Evolutionary conservation across 768 basidiomycete genomes (phyloP).

Genomic region (Mrakia blollopis): DNA sequence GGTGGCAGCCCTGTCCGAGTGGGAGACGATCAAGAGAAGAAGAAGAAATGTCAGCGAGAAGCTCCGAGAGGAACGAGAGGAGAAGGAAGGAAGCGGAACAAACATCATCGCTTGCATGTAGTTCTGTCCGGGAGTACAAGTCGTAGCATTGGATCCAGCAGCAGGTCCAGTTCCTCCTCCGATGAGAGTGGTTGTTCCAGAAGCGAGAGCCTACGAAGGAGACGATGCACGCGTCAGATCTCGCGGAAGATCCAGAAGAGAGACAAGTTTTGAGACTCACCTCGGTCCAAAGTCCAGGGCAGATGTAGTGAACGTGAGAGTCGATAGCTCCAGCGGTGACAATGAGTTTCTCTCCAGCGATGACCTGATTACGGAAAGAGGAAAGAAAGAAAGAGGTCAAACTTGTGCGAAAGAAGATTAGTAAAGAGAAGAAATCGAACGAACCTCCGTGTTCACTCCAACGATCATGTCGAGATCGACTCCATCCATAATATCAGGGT

Average conservation of each 20-base stretch:
- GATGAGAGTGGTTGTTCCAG: constrained; percentile 85
- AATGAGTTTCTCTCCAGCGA: constrained; percentile 92
- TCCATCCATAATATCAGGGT: constrained; percentile 83
- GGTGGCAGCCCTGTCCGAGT: constrained; percentile 57
- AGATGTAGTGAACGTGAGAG: constrained; percentile 90
- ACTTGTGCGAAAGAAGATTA: neutral
- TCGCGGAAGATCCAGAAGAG: neutral
- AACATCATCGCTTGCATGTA: constrained; percentile 82
- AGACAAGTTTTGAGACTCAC: constrained; percentile 44
- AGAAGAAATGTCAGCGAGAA: neutral
- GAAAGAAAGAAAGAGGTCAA: neutral
- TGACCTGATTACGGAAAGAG: constrained; percentile 48
- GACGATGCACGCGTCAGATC: neutral
- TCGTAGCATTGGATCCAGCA: constrained; percentile 85
- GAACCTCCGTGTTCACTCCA: constrained; percentile 78
- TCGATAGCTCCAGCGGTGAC: constrained; percentile 91
- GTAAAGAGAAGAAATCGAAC: neutral
- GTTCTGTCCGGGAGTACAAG: constrained; percentile 85
- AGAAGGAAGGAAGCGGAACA: neutral
- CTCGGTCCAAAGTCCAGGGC: constrained; percentile 84
- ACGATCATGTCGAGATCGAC: constrained; percentile 69
- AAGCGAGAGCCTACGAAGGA: constrained; percentile 41
- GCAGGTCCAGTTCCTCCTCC: constrained; percentile 95
- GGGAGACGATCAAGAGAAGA: neutral
- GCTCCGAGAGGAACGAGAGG: neutral